Evolutionary conservation across 257 asterid genomes (phyloP).

Genomic region (Leonotis leonurus): DNA sequence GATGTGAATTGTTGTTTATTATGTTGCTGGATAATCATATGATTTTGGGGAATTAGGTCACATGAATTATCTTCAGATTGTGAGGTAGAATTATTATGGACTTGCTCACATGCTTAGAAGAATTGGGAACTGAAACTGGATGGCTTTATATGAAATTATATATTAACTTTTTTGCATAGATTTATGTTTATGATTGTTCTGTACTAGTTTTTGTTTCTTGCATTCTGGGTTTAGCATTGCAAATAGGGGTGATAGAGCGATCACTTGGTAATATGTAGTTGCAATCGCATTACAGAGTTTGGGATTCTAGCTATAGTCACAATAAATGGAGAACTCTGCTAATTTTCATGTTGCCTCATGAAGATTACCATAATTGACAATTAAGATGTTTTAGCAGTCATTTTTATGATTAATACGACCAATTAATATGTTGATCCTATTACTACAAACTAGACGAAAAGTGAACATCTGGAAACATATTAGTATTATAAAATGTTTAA

Average conservation of each 20-base stretch:
- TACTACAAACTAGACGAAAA: not conserved
- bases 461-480: not conserved
- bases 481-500: not conserved
- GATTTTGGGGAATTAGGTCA: not conserved
- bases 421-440: not conserved
- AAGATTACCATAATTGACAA: not conserved
- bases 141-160: not conserved
- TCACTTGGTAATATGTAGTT: not conserved
- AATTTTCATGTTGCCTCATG: not conserved
- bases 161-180: not conserved
- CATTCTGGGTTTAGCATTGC: not conserved
- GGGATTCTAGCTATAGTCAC: not conserved
- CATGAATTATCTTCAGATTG: not conserved
- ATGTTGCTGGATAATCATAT: not conserved
- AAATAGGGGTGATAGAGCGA: not conserved
- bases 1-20: not conserved
- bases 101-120: too few relatives aligned
- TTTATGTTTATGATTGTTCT: not conserved
- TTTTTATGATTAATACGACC: too few relatives aligned
- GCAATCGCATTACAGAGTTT: not conserved
- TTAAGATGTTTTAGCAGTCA: not conserved
- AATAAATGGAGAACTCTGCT: too few relatives aligned
- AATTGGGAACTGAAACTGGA: constrained; percentile 8
- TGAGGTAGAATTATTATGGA: not conserved
- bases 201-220: not conserved